Evolutionary conservation across 345 rosid species (phyloP).

Genomic region (Gossypium longicalyx): DNA sequence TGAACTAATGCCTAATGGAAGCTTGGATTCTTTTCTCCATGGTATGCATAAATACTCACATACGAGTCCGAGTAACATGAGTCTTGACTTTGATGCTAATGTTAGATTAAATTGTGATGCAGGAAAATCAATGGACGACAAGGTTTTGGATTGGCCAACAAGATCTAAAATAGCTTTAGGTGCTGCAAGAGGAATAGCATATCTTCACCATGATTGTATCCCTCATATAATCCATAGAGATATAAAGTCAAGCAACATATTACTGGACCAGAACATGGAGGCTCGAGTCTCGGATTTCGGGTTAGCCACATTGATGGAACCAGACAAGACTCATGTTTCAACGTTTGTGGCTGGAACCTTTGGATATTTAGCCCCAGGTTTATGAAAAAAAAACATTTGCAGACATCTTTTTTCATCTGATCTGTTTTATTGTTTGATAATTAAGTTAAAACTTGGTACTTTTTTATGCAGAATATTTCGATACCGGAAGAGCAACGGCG

Average conservation of each 20-base stretch:
- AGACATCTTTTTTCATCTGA: not conserved
- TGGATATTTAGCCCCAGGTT: constrained; percentile 85
- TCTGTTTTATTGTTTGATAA: not conserved
- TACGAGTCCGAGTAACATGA: not conserved
- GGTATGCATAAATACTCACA: constrained; percentile 26
- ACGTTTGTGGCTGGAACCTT: constrained; percentile 80
- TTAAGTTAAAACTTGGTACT: not conserved
- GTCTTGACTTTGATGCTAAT: not conserved
- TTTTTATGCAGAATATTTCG: constrained; percentile 60
- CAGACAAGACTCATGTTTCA: constrained; percentile 80
- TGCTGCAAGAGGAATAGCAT: constrained; percentile 81
- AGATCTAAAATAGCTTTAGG: constrained; percentile 73
- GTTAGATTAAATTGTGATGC: constrained; percentile 10
- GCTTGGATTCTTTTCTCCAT: constrained; percentile 53
- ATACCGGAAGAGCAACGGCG: constrained; percentile 69
- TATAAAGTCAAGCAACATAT: constrained; percentile 73
- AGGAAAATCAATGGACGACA: constrained; percentile 43
- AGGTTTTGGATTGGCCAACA: constrained; percentile 53
- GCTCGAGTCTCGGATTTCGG: constrained; percentile 86
- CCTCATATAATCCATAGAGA: constrained; percentile 90
- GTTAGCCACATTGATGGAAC: constrained; percentile 74
- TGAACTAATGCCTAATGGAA: constrained; percentile 87
- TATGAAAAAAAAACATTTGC: not conserved
- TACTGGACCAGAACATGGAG: constrained; percentile 79
- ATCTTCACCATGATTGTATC: constrained; percentile 85